Evolutionary conservation across 179 eudicot species (phyloP), one percentile per base, ranked within the genome.

Genomic region (Beta lomatogona): DNA sequence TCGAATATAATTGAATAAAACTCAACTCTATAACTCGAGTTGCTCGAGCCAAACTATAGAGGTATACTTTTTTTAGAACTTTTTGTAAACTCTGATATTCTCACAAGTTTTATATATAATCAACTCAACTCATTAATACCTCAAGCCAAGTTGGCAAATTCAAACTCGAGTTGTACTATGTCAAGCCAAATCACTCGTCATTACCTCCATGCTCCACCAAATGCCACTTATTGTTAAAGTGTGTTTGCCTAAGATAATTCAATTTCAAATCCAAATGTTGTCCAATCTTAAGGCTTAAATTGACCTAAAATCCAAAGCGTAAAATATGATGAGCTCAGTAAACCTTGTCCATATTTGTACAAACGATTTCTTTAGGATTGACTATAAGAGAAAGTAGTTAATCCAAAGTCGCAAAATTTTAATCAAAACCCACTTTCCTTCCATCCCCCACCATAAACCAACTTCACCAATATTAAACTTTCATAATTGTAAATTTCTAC

Each of bases 391-490:
- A 18, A 72, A 65, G 36, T 45, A 64, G 67, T 75, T 66, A 45
- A 45, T 50, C 77, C 66, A 61, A 71, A 44, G 83, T 58, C 84
- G 25, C 48, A 25, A 45, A 63, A 10, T 57, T 21, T 22, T 21
- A 65, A 70, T 59, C 53, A 58, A 55, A 36, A 5, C 73, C 59
- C 60, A 9, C 3, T 9, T 31, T 54, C 61, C 80, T 75, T 68
- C 41, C 53, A 63, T 54, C 18, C 3, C 9, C 64, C 83, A 77
- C 77, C 77, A 77, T 50, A 52, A 48, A 71, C 84, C 80, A 8
- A 55, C 22, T 54, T 73, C 0, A 73, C 31, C 46, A 46, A 77
- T 69, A 58, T 59, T 68, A 80, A 50, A 58, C 0, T 4, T 60
- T 63, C 55, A 28, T 31, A 28, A 25, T 1, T 65, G 68, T 4